phyloP scores from a whole-genome alignment of 257 asterid species.

The Mitragyna speciosa region DNA sequence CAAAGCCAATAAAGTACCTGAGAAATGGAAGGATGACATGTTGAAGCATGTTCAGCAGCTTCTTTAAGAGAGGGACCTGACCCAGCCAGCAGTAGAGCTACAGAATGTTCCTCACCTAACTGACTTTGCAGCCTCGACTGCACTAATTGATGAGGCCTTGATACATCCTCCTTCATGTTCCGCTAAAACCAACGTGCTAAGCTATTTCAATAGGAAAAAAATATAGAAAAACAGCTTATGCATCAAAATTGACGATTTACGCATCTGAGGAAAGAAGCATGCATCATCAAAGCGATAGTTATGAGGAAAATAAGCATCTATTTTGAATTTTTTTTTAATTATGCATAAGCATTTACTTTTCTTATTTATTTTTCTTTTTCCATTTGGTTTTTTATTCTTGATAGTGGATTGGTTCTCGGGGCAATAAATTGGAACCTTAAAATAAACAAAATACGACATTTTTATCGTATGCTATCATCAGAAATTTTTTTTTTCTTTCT shows the following conservation, averaged over 20 bases:
- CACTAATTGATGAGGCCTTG: slow-evolving; percentile 70
- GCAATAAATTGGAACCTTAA: background rate
- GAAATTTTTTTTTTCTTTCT: background rate
- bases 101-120: slow-evolving; percentile 58
- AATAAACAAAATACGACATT: background rate
- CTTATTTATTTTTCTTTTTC: too few species aligned
- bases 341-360: background rate
- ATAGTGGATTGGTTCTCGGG: background rate
- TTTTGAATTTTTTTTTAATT: background rate
- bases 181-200: slow-evolving; percentile 79
- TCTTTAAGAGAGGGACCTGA: slow-evolving; percentile 73
- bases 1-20: slow-evolving; percentile 38
- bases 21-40: slow-evolving; percentile 73
- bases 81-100: slow-evolving; percentile 81
- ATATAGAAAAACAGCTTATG: background rate
- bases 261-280: background rate
- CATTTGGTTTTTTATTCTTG: background rate
- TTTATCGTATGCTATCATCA: background rate
- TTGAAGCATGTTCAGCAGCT: slow-evolving; percentile 79
- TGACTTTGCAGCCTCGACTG: slow-evolving; percentile 81
- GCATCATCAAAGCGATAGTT: background rate
- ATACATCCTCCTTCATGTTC: slow-evolving; percentile 78
- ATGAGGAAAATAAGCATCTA: background rate
- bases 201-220: slow-evolving; percentile 33
- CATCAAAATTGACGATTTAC: background rate